Percentiles rank a stretch among this genome's conserved stretches.
These are phyloP conservation scores for Fusarium sp. DNA, from an alignment of 2,329 filamentous ascomycete species.

Conservation along the genomic window DNA sequence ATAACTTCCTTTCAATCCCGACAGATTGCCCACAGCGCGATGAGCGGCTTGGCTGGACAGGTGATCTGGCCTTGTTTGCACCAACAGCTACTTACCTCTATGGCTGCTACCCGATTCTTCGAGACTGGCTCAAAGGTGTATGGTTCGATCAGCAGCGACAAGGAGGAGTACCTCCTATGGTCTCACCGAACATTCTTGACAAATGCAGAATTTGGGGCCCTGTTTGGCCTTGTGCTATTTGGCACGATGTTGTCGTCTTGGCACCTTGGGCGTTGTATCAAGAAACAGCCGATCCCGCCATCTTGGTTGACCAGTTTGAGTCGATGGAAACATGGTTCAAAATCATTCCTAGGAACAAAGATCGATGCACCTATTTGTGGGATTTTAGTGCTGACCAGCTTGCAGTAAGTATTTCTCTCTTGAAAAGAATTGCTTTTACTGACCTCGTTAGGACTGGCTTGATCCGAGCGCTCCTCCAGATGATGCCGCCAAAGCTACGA, in stretches of 20 bases:
- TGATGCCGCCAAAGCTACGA: slow-evolving; percentile 55
- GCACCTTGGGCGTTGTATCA: slow-evolving; percentile 58
- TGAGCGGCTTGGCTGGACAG: slow-evolving; percentile 67
- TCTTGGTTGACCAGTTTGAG: slow-evolving; percentile 55
- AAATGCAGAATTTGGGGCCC: slow-evolving; percentile 31
- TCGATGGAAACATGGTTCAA: slow-evolving; percentile 58
- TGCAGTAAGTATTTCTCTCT: slow-evolving; percentile 14
- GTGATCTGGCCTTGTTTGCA: slow-evolving; percentile 63
- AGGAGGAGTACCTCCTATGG: slow-evolving; percentile 40
- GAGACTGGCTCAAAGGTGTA: slow-evolving; percentile 46
- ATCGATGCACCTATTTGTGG: slow-evolving; percentile 57
- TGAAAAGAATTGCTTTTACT: rapidly evolving
- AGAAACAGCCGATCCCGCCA: slow-evolving; percentile 52
- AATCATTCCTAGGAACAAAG: slow-evolving; percentile 48
- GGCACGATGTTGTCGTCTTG: slow-evolving; percentile 59
- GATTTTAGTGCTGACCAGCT: slow-evolving; percentile 36
- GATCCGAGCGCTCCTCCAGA: slow-evolving; percentile 60
- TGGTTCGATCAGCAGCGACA: slow-evolving; percentile 35
- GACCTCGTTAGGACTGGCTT: slow-evolving; percentile 60
- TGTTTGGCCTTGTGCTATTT: slow-evolving; percentile 52
- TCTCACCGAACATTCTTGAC: slow-evolving; percentile 32
- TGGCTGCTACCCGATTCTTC: slow-evolving; percentile 62
- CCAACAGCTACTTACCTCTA: slow-evolving; percentile 67
- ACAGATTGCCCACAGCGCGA: slow-evolving; percentile 70
- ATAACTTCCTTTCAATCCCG: slow-evolving; percentile 69